Evolutionary conservation across 257 asterid species (phyloP), one percentile per base, ranked within the genome.

Genomic region (Penstemon davidsonii): DNA sequence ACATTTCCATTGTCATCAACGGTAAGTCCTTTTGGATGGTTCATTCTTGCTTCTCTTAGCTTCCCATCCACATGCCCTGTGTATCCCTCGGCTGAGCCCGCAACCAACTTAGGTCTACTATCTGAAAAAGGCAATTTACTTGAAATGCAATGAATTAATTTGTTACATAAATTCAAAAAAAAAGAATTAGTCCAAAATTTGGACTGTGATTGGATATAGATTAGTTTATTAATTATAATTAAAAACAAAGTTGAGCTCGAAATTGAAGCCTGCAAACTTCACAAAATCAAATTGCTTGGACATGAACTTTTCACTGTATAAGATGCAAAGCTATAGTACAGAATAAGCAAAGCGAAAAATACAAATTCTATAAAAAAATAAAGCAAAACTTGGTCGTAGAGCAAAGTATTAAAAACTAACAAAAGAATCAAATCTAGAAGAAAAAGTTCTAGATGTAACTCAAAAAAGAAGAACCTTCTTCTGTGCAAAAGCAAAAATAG

Each of bases 51-150:
- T 79, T 88, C 96, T 68, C 96, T 83, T 74, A 85, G 83, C 87
- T 71, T 90, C 69, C 97, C 99, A 49, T 94, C 99, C 10, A 94
- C 87, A 71, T 94, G 99, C 0, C 99, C 97, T 0, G 87, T 70
- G 80, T 91, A 78, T 64, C 99, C 99, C 78, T 88, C 96, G 0
- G 96, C 81, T 11, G 99, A 94, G 75, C 99, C 99, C 6, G 88
- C 85, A 18, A 90, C 79, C 86, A 93, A 62, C 86, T 83, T 91
- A 40, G 99, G 97, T 18, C 96, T 78, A 70, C 99, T 91, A 82
- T 93, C 99, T 93, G 90, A 68, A 38, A 63, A 54, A 62, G 66
- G 51, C 44, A 73, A 60, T 43, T 2, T 68, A 60, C 67, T 56
- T 9, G 39, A 45, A 11, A 45, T 4, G 44, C 40, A 58, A 12